Evolutionary conservation across 23 red algal genomes (phyloP).

Genomic region (Porphyridium purpureum): DNA sequence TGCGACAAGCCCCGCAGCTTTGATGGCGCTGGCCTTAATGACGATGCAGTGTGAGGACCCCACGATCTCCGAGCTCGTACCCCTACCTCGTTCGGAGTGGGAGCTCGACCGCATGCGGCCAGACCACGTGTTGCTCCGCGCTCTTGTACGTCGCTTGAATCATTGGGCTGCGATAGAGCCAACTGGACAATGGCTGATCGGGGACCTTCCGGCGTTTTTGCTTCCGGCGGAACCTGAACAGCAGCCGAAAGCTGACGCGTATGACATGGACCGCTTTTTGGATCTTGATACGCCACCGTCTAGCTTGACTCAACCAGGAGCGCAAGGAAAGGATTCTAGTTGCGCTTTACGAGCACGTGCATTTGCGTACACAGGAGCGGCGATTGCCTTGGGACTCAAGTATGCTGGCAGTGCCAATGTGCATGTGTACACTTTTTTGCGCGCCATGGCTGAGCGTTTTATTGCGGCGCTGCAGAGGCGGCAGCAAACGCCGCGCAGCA

Average conservation of each 20-base stretch:
- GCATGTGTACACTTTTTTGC: too few relatives aligned
- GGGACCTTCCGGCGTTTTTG: conserved; percentile 23
- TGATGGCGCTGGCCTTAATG: too few relatives aligned
- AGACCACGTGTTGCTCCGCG: conserved; percentile 44
- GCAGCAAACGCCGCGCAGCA: not conserved
- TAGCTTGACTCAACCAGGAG: too few relatives aligned
- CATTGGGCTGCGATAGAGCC: conserved; percentile 66
- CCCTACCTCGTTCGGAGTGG: too few relatives aligned
- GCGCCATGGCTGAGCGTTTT: too few relatives aligned
- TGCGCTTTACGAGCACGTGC: not conserved
- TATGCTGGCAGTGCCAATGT: not conserved
- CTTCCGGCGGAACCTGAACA: too few relatives aligned
- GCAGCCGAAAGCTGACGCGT: too few relatives aligned
- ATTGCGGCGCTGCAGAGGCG: not conserved
- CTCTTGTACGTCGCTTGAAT: conserved; percentile 39
- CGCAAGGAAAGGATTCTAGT: not conserved
- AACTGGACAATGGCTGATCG: conserved; percentile 20
- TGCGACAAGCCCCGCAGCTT: too few relatives aligned
- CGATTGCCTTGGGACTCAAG: not conserved
- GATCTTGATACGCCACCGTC: too few relatives aligned
- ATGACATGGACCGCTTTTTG: too few relatives aligned
- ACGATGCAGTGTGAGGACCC: too few relatives aligned
- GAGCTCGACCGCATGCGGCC: conserved; percentile 40
- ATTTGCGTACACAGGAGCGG: not conserved
- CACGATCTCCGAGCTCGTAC: too few relatives aligned